Conservation (phyloP, 2,329 filamentous ascomycete species). For the Arachnomyces sp. region DNA sequence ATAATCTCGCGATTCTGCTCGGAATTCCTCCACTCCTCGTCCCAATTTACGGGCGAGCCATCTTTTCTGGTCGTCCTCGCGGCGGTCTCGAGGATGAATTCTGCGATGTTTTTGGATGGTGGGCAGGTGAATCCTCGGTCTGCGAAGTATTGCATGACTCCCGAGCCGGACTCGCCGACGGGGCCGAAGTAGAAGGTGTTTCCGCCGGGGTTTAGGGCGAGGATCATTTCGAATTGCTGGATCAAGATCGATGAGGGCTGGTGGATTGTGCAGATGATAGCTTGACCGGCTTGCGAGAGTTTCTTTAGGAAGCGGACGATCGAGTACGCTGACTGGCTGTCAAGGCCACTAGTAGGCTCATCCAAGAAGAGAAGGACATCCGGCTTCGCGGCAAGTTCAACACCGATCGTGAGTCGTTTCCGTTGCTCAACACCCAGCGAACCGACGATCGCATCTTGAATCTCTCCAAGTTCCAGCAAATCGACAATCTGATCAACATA, state of each 20-base stretch:
- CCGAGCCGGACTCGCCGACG: slow-evolving; percentile 57
- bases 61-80: slow-evolving; percentile 49
- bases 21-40: slow-evolving; percentile 63
- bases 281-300: slow-evolving; percentile 56
- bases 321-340: slow-evolving; percentile 59
- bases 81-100: slow-evolving; percentile 59
- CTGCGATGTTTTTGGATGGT: slow-evolving; percentile 56
- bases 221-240: slow-evolving; percentile 65
- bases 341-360: slow-evolving; percentile 62
- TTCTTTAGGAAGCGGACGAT: slow-evolving; percentile 63
- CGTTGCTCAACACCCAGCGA: slow-evolving; percentile 61
- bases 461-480: slow-evolving; percentile 55
- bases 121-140: slow-evolving; percentile 59
- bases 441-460: slow-evolving; percentile 59
- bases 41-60: slow-evolving; percentile 59
- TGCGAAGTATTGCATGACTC: slow-evolving; percentile 60
- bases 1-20: slow-evolving; percentile 51
- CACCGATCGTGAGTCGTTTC: slow-evolving; percentile 65
- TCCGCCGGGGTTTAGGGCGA: slow-evolving; percentile 59
- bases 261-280: slow-evolving; percentile 67
- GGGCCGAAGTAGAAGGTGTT: slow-evolving; percentile 68
- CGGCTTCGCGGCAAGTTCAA: slow-evolving; percentile 63
- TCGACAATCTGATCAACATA: slow-evolving; percentile 61
- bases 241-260: slow-evolving; percentile 62
- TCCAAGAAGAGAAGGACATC: slow-evolving; percentile 61